Evolutionary conservation across 164 flowering plant species (phyloP), one percentile per base, ranked within the genome.

Genomic region (Chimonanthus salicifolius): DNA sequence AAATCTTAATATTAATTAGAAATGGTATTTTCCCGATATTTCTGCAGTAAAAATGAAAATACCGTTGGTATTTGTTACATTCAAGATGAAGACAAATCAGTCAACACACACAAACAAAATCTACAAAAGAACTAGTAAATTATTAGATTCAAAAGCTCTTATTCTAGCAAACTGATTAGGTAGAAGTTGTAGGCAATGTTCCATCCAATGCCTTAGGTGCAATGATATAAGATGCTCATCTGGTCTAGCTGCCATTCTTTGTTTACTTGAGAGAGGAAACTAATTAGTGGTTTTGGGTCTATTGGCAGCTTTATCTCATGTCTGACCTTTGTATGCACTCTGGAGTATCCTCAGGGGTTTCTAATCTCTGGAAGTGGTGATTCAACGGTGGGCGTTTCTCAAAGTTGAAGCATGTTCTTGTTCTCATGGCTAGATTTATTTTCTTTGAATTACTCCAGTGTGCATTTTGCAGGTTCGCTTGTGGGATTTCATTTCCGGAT

Each of bases 351-450:
- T 0, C 79, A 83, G 43, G 91, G 89, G 6, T 83, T 84, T 81
- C 92, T 95, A 58, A 81, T 92, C 74, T 95, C 99, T 76, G 99
- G 99, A 76, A 84, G 99, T 82, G 99, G 99, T 77, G 99, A 95
- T 87, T 88, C 98, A 77, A 91, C 94, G 3, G 99, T 93, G 69
- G 85, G 94, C 83, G 62, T 63, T 72, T 72, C 50, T 33, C 65
- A 71, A 62, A 5, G 47, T 72, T 64, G 7, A 45, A 47, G 54
- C 47, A 2, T 76, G 64, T 46, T 15, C n/a, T 20, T 18, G 48
- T n/a, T 68, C 21, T 69, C 47, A 15, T 16, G 47, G 21, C 13
- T 48, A 20, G 7, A 15, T 69, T 72, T 69, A 58, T 60, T 33
- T 63, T 72, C 51, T 48, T 45, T 6, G 49, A 44, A 66, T 50